Conservation (phyloP, 768 basidiomycete species). For the Podaxis sp. region DNA sequence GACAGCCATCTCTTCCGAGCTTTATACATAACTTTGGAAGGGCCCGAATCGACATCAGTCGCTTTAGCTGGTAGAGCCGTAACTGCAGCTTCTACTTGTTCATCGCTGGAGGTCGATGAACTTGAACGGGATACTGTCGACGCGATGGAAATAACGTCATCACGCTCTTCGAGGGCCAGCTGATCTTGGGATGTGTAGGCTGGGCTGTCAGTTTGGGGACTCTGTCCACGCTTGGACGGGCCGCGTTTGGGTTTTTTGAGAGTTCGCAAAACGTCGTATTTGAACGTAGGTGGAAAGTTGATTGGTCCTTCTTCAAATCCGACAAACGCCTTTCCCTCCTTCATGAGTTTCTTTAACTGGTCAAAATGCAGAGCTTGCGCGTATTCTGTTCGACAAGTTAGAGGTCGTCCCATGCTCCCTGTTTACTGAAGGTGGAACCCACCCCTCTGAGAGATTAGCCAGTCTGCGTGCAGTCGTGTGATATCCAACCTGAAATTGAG, state of each 20-base stretch:
- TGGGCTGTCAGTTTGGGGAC: constrained; percentile 11
- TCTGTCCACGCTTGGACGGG: constrained; percentile 26
- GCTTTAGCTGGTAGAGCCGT: not conserved
- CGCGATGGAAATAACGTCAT: constrained; percentile 9
- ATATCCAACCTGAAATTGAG: constrained; percentile 90
- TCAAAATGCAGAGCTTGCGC: constrained; percentile 87
- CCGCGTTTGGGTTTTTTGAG: constrained; percentile 48
- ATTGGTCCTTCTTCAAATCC: constrained; percentile 83
- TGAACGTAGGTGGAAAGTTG: constrained; percentile 91
- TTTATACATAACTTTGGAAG: not conserved
- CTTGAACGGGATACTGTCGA: constrained; percentile 9
- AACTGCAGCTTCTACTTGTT: constrained; percentile 28
- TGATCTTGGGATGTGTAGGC: constrained; percentile 20
- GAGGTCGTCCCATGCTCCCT: not conserved
- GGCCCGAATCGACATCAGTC: not conserved
- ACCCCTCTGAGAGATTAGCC: constrained; percentile 86
- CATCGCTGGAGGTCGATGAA: constrained; percentile 1
- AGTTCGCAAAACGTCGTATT: constrained; percentile 76
- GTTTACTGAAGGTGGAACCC: not conserved
- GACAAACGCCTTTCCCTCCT: constrained; percentile 59
- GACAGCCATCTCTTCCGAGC: constrained; percentile 4
- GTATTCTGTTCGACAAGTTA: constrained; percentile 53
- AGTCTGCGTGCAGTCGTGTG: constrained; percentile 90
- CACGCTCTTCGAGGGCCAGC: constrained; percentile 20
- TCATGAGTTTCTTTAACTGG: constrained; percentile 80